phyloP scores from a whole-genome alignment of 805 yeast genomes.

The Lipomyces yamanashiensis region DNA sequence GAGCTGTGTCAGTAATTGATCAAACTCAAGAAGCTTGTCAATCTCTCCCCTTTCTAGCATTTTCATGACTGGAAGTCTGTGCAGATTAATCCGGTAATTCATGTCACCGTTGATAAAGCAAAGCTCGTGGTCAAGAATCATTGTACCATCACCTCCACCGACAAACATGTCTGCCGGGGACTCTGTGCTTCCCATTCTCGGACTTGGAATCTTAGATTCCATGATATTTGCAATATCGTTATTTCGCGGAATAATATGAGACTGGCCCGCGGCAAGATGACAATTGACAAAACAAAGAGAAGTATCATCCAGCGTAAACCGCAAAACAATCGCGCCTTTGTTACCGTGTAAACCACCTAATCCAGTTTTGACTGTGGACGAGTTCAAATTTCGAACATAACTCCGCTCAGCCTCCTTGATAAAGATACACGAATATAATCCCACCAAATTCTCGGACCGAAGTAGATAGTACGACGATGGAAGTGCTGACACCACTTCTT shows the following conservation, averaged over 20 bases:
- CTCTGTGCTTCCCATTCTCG: slow-evolving; percentile 12
- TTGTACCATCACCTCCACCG: slow-evolving; percentile 51
- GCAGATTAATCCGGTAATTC: slow-evolving; percentile 77
- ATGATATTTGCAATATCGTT: slow-evolving; percentile 81
- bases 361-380: slow-evolving; percentile 86
- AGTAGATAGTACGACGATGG: slow-evolving; percentile 56
- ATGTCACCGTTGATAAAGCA: slow-evolving; percentile 93
- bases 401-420: slow-evolving; percentile 58
- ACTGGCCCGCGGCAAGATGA: slow-evolving; percentile 93
- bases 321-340: slow-evolving; percentile 77
- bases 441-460: slow-evolving; percentile 85
- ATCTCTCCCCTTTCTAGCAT: slow-evolving; percentile 56
- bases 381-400: slow-evolving; percentile 64
- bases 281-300: slow-evolving; percentile 79
- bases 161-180: slow-evolving; percentile 38
- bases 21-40: slow-evolving; percentile 63
- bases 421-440: slow-evolving; percentile 73
- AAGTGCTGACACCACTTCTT: slow-evolving; percentile 27
- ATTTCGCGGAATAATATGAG: slow-evolving; percentile 79
- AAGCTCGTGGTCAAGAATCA: slow-evolving; percentile 76
- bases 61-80: slow-evolving; percentile 70
- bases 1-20: slow-evolving; percentile 81
- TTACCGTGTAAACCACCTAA: slow-evolving; percentile 84
- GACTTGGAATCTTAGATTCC: slow-evolving; percentile 50
- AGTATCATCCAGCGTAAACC: slow-evolving; percentile 68